Conservation (phyloP, 495 filamentous ascomycete genomes). For the Xylaria longipes region DNA sequence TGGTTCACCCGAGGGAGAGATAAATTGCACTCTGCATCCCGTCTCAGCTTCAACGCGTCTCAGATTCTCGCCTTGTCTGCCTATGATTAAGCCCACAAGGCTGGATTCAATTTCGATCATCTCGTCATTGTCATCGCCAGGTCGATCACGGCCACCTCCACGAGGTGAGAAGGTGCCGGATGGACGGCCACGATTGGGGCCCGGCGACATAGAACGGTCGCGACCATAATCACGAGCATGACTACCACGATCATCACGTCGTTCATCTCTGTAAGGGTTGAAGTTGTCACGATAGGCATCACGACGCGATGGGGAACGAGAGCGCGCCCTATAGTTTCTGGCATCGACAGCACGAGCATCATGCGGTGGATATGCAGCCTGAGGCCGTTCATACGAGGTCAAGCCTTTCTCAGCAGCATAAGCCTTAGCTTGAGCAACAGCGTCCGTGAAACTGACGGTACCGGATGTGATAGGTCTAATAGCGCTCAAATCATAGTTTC, state of each 20-base stretch:
- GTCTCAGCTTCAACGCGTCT: slow-evolving; percentile 78
- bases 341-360: slow-evolving; percentile 49
- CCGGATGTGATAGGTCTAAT: slow-evolving; percentile 78
- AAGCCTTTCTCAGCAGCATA: slow-evolving; percentile 75
- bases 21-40: slow-evolving; percentile 78
- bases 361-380: slow-evolving; percentile 43
- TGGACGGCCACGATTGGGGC: slow-evolving; percentile 50
- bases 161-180: slow-evolving; percentile 56
- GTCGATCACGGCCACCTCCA: slow-evolving; percentile 57
- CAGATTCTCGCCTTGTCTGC: slow-evolving; percentile 81
- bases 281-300: slow-evolving; percentile 72
- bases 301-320: slow-evolving; percentile 67
- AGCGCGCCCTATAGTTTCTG: slow-evolving; percentile 66
- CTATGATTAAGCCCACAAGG: slow-evolving; percentile 84
- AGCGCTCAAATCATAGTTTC: slow-evolving; percentile 73
- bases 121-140: slow-evolving; percentile 68
- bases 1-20: slow-evolving; percentile 69
- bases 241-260: slow-evolving; percentile 65
- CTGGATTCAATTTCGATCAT: slow-evolving; percentile 77
- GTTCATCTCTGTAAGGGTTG: slow-evolving; percentile 79
- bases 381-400: slow-evolving; percentile 56
- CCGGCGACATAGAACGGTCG: slow-evolving; percentile 69
- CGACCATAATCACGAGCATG: slow-evolving; percentile 62
- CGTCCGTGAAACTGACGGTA: slow-evolving; percentile 73
- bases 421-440: slow-evolving; percentile 73